phyloP scores from a whole-genome alignment of 441 rosid species.

The Viola pubescens region DNA sequence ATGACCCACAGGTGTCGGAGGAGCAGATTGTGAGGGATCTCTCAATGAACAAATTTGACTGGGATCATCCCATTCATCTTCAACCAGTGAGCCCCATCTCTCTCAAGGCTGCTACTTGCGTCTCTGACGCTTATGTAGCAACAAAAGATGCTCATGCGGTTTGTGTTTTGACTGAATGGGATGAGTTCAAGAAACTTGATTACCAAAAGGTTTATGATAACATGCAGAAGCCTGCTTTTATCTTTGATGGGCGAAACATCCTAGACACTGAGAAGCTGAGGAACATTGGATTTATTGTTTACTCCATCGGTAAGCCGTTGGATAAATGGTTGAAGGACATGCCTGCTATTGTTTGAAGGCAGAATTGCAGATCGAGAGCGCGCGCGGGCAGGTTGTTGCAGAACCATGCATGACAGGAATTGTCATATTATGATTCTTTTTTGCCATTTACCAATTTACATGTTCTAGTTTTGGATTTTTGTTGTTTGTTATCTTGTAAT shows the following conservation, averaged over 20 bases:
- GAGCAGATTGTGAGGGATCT: slow-evolving; percentile 81
- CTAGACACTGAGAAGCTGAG: slow-evolving; percentile 51
- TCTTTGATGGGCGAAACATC: slow-evolving; percentile 69
- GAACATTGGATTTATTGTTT: slow-evolving; percentile 76
- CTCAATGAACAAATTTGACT: slow-evolving; percentile 71
- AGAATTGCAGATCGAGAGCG: neutral
- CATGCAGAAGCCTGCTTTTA: slow-evolving; percentile 83
- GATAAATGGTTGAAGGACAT: slow-evolving; percentile 89
- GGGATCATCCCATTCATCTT: slow-evolving; percentile 81
- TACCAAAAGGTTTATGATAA: slow-evolving; percentile 53
- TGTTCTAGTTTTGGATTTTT: neutral
- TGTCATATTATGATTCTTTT: neutral
- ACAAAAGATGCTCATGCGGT: slow-evolving; percentile 67
- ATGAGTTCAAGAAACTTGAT: slow-evolving; percentile 69
- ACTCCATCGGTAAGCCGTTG: slow-evolving; percentile 82
- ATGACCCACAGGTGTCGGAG: slow-evolving; percentile 76
- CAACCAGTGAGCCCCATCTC: slow-evolving; percentile 65
- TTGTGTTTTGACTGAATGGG: slow-evolving; percentile 85
- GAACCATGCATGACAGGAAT: neutral
- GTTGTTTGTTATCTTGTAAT: neutral
- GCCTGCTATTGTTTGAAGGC: slow-evolving; percentile 63
- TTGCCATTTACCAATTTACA: neutral
- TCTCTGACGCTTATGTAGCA: slow-evolving; percentile 65
- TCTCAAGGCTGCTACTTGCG: slow-evolving; percentile 49
- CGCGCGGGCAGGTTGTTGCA: neutral